Evolutionary conservation across 129 eudicot species (phyloP), one percentile per base, ranked within the genome.

Genomic region (Saposhnikovia divaricata): DNA sequence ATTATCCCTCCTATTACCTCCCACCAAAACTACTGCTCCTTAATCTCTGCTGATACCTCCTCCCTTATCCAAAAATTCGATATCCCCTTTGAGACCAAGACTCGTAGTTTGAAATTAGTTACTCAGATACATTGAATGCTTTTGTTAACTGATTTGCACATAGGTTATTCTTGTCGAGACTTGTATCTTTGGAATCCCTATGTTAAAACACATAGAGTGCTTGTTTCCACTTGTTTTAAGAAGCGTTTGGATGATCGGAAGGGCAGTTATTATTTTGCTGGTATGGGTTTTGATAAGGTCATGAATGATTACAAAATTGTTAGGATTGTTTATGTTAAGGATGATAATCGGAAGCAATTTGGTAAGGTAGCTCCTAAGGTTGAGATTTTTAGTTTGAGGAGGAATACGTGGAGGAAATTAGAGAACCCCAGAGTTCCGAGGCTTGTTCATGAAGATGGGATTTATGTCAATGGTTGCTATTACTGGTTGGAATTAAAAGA

Each of bases 241-340:
- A 43, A 73, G 19, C 9, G 0, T 25, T 19, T 72, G 9, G 25
- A 0, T 73, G 53, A 42, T 13, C 15, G 38, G 55, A 0, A 3
- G 0, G 1, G 3, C 1, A 23, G 0, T 10, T n/a, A 3, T 5
- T 23, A 2, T 25, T 0, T 44, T 0, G 15, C 43, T 0, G 77
- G 38, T 19, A 21, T 73, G 34, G 55, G 38, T 3, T 74, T 44
- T 74, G 38, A 34, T 34, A 34, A 34, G 37, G 37, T 34, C 37
- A 34, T 34, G 37, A 34, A 34, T 34, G 37, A 34, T 34, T 34
- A 34, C 37, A 34, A 34, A 34, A 34, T 34, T 34, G 37, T 34
- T 34, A 34, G 37, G 37, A 34, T 34, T 34, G 37, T 34, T 34
- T 34, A 34, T 34, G 37, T 34, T 34, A 34, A 34, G 37, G 37